phyloP scores from a whole-genome alignment of 2,329 filamentous ascomycete genomes.

The Ambrosiella xylebori region DNA sequence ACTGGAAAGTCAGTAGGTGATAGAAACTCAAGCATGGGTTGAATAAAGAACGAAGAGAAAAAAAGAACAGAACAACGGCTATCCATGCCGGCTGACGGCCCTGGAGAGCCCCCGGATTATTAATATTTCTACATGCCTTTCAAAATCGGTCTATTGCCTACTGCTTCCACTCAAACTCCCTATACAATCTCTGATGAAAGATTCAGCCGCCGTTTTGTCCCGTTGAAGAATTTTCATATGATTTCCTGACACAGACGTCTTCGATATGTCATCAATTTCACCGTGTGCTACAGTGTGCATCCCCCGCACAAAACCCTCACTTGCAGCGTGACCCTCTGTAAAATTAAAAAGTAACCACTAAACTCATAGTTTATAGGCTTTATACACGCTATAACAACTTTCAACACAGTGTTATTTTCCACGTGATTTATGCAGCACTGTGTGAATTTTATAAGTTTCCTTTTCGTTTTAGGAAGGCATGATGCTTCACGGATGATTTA shows the following conservation, averaged over 20 bases:
- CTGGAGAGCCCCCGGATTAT: no score
- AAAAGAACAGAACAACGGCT: neutral
- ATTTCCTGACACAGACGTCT: neutral
- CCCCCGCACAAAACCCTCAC: conserved; percentile 7
- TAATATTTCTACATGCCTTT: no score
- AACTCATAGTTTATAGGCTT: neutral
- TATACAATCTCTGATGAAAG: no score
- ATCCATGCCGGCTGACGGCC: no score
- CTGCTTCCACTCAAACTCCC: no score
- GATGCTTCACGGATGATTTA: neutral
- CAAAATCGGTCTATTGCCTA: no score
- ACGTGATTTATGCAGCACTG: conserved; percentile 1
- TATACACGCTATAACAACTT: no score
- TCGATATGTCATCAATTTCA: conserved; percentile 3
- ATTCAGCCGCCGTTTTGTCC: no score
- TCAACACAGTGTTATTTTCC: neutral
- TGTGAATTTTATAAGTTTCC: neutral
- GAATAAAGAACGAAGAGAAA: no score
- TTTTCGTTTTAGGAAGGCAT: neutral
- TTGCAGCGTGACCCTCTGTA: neutral
- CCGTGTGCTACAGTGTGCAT: neutral
- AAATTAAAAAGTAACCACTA: neutral
- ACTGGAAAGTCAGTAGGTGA: no score
- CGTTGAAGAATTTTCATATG: neutral
- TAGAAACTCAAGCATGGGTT: no score